Percentiles rank a stretch among this genome's conserved stretches.
These are phyloP conservation scores for Lophiotrema nucula DNA, from an alignment of 495 filamentous ascomycete species.

Conservation along the genomic window DNA sequence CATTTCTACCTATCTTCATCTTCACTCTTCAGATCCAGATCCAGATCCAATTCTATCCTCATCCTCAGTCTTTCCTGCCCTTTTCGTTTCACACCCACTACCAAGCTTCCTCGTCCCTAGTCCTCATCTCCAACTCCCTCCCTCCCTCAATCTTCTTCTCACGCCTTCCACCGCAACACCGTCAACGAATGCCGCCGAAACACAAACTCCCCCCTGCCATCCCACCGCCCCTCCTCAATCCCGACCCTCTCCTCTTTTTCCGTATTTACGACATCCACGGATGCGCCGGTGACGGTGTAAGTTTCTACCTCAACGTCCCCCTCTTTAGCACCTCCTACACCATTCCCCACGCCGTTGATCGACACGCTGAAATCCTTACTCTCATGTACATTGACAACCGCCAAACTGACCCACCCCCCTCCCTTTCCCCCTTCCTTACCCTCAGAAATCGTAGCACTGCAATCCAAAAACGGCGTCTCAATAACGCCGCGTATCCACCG, in stretches of 20 bases:
- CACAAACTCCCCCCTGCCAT: slow-evolving; percentile 54
- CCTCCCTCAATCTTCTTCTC: no score
- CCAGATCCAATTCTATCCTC: no score
- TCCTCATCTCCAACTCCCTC: no score
- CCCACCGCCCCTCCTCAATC: slow-evolving; percentile 60
- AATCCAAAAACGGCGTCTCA: slow-evolving; percentile 70
- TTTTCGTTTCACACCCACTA: no score
- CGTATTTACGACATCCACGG: slow-evolving; percentile 58
- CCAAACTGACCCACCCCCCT: slow-evolving; percentile 59
- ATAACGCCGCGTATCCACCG: slow-evolving; percentile 62
- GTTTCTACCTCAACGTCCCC: slow-evolving; percentile 46
- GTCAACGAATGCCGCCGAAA: slow-evolving; percentile 69
- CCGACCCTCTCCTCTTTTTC: slow-evolving; percentile 59
- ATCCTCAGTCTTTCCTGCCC: no score
- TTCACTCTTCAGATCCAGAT: no score
- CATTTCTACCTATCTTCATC: no score
- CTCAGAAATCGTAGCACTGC: slow-evolving; percentile 62
- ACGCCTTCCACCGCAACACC: slow-evolving; percentile 63
- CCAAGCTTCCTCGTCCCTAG: no score
- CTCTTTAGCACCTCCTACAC: slow-evolving; percentile 12
- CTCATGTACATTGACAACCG: slow-evolving; percentile 68
- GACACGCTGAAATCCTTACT: slow-evolving; percentile 55
- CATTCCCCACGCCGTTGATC: slow-evolving; percentile 52
- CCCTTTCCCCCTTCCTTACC: no score
- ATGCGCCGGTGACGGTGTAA: slow-evolving; percentile 59